Conservation (phyloP, 768 basidiomycete genomes). For the Tylopilus sp. region DNA sequence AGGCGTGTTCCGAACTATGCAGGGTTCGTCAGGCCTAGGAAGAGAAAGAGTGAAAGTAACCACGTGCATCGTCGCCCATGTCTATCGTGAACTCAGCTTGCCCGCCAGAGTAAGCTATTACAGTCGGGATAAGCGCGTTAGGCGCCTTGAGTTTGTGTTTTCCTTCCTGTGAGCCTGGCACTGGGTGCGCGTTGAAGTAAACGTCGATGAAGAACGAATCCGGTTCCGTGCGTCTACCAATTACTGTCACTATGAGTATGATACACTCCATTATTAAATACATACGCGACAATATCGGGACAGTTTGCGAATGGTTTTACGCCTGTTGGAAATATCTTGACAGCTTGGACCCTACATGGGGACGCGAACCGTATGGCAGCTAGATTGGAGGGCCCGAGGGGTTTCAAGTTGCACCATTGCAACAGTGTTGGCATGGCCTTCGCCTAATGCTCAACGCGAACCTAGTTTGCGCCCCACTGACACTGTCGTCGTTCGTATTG, state of each 20-base stretch:
- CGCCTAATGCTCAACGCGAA: too few species aligned
- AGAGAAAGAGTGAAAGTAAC: neutral
- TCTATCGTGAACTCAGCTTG: conserved; percentile 63
- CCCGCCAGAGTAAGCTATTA: conserved; percentile 69
- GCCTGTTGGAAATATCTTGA: conserved; percentile 69
- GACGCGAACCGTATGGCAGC: conserved; percentile 71
- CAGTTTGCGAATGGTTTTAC: conserved; percentile 57
- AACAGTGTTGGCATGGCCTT: conserved; percentile 57
- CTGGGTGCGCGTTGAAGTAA: conserved; percentile 68
- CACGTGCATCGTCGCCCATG: conserved; percentile 64
- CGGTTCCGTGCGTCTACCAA: conserved; percentile 62
- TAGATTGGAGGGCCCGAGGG: conserved; percentile 53
- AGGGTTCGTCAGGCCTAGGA: conserved; percentile 2
- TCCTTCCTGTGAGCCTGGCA: conserved; percentile 38
- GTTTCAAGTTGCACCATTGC: conserved; percentile 65
- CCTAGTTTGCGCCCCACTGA: too few species aligned
- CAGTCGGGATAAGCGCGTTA: conserved; percentile 71
- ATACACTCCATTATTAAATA: conserved; percentile 3
- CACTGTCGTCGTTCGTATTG: too few species aligned
- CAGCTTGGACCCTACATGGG: conserved; percentile 62
- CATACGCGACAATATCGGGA: conserved; percentile 63
- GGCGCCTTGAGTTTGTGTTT: conserved; percentile 62
- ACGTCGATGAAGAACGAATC: conserved; percentile 71
- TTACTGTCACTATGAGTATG: neutral
- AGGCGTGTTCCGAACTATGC: conserved; percentile 68